phyloP scores from a whole-genome alignment of 2,329 filamentous ascomycete genomes.

The Passalora sequoiae region DNA sequence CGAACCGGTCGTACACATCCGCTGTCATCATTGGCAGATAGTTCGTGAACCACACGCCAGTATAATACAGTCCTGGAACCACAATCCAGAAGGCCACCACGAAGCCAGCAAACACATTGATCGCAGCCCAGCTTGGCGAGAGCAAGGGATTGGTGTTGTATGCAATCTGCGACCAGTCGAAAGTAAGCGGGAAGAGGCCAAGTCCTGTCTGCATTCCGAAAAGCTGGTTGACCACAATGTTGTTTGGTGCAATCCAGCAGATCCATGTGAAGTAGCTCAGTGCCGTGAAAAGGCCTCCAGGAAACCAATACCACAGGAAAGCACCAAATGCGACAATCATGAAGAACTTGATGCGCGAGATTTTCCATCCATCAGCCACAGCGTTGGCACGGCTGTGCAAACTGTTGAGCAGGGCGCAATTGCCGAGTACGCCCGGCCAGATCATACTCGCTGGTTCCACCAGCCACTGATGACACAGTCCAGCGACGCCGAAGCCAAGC shows the following conservation, averaged over 20 bases:
- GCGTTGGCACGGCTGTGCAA: slow-evolving; percentile 74
- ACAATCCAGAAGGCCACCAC: slow-evolving; percentile 42
- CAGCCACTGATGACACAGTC: slow-evolving; percentile 72
- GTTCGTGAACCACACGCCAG: slow-evolving; percentile 64
- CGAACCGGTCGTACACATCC: slow-evolving; percentile 79
- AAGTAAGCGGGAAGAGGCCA: slow-evolving; percentile 76
- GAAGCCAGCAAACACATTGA: slow-evolving; percentile 43
- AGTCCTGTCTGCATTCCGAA: slow-evolving; percentile 77
- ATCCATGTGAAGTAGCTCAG: slow-evolving; percentile 85
- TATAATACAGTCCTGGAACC: slow-evolving; percentile 42
- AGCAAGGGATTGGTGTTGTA: slow-evolving; percentile 68
- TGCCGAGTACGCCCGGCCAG: slow-evolving; percentile 84
- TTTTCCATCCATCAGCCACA: slow-evolving; percentile 58
- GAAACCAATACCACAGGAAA: slow-evolving; percentile 70
- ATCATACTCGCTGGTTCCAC: slow-evolving; percentile 86
- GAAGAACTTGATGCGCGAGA: slow-evolving; percentile 81
- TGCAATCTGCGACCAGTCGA: slow-evolving; percentile 87
- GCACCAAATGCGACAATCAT: slow-evolving; percentile 64
- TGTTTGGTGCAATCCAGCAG: slow-evolving; percentile 83
- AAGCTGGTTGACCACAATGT: slow-evolving; percentile 77
- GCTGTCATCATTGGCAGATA: slow-evolving; percentile 84
- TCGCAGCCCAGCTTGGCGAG: slow-evolving; percentile 35
- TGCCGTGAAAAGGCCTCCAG: slow-evolving; percentile 74
- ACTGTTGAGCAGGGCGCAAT: slow-evolving; percentile 82
- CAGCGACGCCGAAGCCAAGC: slow-evolving; percentile 79